Conservation (phyloP, 306 rosid genomes). For the Datisca glomerata region DNA sequence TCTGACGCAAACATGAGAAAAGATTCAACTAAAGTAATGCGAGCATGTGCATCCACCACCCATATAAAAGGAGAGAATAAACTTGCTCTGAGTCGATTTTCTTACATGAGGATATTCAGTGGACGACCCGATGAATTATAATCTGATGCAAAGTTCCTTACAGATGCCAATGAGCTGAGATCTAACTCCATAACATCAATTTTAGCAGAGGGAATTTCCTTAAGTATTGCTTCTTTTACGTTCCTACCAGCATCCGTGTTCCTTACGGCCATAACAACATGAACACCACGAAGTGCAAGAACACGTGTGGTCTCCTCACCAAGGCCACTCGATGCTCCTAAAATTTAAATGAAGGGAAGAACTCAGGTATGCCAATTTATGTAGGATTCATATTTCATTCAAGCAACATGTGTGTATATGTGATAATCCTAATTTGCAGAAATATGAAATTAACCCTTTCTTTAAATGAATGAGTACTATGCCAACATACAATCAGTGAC, state of each 20-base stretch:
- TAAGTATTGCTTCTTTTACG: constrained; percentile 31
- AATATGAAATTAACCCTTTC: too few relatives aligned
- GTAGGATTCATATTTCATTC: too few relatives aligned
- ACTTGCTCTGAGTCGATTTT: too few relatives aligned
- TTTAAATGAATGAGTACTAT: too few relatives aligned
- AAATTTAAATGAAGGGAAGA: constrained; percentile 7
- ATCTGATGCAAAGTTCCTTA: constrained; percentile 57
- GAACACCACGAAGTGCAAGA: constrained; percentile 51
- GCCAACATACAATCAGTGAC: too few relatives aligned
- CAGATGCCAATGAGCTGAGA: constrained; percentile 51
- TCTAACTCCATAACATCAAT: constrained; percentile 66
- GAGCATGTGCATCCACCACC: too few relatives aligned
- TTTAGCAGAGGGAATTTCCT: constrained; percentile 39
- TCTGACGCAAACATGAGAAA: too few relatives aligned
- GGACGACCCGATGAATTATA: constrained; percentile 33
- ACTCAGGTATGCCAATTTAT: too few relatives aligned
- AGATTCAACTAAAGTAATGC: too few relatives aligned
- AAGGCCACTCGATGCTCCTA: constrained; percentile 77
- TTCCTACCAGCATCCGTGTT: constrained; percentile 33
- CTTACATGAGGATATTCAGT: constrained; percentile 54
- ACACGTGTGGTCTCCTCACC: constrained; percentile 52
- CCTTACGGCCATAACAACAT: constrained; percentile 82
- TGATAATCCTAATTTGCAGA: too few relatives aligned
- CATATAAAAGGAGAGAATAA: too few relatives aligned
- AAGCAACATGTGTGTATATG: too few relatives aligned